These are phyloP conservation scores for Neurospora africana DNA, from an alignment of 495 filamentous ascomycete genomes.

Conservation along the genomic window DNA sequence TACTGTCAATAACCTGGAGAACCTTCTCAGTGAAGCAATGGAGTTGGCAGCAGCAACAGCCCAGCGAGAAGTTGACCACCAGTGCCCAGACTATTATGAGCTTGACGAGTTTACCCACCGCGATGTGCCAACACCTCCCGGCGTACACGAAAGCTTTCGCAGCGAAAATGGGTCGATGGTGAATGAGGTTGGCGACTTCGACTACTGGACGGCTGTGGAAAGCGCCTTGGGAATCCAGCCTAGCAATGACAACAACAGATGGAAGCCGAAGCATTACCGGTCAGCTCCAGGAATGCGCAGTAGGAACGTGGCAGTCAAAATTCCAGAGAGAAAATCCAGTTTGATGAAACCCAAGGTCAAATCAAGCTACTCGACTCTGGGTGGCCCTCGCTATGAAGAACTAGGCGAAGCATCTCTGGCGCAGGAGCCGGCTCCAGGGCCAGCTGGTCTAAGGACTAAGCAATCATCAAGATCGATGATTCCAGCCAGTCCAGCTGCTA, in stretches of 20 bases:
- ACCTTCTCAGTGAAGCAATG: slow-evolving; percentile 36
- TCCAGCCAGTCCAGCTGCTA: background rate
- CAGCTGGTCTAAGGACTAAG: background rate
- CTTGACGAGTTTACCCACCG: slow-evolving; percentile 5
- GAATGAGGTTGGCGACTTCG: slow-evolving; percentile 2
- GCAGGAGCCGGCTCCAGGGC: slow-evolving; percentile 2
- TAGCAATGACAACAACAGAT: background rate
- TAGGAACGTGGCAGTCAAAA: slow-evolving; percentile 10
- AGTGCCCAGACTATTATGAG: background rate
- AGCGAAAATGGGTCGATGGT: slow-evolving; percentile 9
- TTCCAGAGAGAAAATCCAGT: slow-evolving; percentile 10
- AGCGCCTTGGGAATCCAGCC: background rate
- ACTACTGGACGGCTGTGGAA: background rate
- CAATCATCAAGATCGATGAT: background rate
- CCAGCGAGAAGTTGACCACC: slow-evolving; percentile 12
- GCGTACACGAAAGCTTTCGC: slow-evolving; percentile 8
- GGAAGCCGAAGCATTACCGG: slow-evolving; percentile 10
- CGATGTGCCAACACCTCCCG: slow-evolving; percentile 7
- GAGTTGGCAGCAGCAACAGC: slow-evolving; percentile 30
- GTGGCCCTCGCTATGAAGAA: background rate
- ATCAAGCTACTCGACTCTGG: background rate
- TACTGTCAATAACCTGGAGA: slow-evolving; percentile 35
- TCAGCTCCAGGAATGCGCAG: slow-evolving; percentile 17
- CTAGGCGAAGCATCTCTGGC: background rate
- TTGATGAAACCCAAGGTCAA: slow-evolving; percentile 5